A percentile compares a stretch with the other conserved stretches of the same genome.
Conservation (phyloP, 2,329 filamentous ascomycete genomes). For the Diplodia corticola region DNA sequence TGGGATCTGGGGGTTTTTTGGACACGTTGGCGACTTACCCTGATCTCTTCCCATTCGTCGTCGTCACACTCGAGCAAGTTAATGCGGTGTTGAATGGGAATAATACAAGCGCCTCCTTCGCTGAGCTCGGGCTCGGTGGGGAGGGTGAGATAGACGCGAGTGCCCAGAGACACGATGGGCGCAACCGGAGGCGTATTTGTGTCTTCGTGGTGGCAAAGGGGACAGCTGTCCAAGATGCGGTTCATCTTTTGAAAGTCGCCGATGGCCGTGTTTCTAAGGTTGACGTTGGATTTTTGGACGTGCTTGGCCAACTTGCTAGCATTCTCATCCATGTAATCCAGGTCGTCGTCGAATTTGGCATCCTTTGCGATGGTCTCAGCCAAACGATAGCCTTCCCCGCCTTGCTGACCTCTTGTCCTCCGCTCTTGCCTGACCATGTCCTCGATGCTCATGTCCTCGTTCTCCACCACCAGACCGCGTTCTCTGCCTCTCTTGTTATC, state of each 20-base stretch:
- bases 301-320: constrained; percentile 83
- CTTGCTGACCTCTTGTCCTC: constrained; percentile 73
- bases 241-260: constrained; percentile 88
- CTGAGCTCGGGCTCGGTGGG: constrained; percentile 86
- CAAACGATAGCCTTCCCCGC: constrained; percentile 77
- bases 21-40: constrained; percentile 37
- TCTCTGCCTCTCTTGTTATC: constrained; percentile 80
- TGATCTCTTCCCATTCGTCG: constrained; percentile 98
- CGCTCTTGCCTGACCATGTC: constrained; percentile 97
- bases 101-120: constrained; percentile 81
- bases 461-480: constrained; percentile 81
- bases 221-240: constrained; percentile 80
- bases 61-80: constrained; percentile 98
- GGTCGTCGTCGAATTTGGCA: constrained; percentile 81
- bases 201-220: constrained; percentile 91
- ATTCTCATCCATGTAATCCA: constrained; percentile 98
- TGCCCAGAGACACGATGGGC: constrained; percentile 81
- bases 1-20: constrained; percentile 6
- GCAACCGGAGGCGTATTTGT: constrained; percentile 72
- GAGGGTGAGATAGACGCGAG: constrained; percentile 82
- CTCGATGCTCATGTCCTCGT: constrained; percentile 92
- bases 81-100: constrained; percentile 79
- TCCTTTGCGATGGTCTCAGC: constrained; percentile 96
- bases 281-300: constrained; percentile 83
- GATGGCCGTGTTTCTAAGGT: constrained; percentile 84